Base-by-base conservation (phyloP, 2,329 filamentous ascomycete species). In the Penicillium sp. region DNA sequence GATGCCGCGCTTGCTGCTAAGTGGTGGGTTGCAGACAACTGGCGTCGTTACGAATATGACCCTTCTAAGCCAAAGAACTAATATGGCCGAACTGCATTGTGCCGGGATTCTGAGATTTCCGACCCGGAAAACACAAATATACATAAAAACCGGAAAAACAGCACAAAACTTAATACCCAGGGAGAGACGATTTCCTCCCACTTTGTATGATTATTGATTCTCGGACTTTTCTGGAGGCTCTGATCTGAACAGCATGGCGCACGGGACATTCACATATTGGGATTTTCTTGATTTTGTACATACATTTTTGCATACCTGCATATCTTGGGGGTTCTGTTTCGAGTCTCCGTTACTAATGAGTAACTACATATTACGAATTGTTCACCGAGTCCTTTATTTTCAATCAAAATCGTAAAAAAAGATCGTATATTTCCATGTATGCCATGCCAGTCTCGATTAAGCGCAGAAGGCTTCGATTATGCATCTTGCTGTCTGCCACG, bases 11-110 rank as follows among this genome's bases (percentile, higher is more conserved):
- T 67, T 34, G 64, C 75, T 6, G 70, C 66, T 5, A 64, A 64
- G 44, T 77, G 75, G 75, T 76, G 74, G 73, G 66, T 74, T n/a
- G 60, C 65, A 45, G 75, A 77, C 54, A 69, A 65, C 14, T 56
- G 56, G 52, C 50, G 52, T 9, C 61, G 62, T 14, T 65, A 60
- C 19, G 53, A 59, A 50, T 65, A 51, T 23, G 46, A 52, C 18
- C 59, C 59, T 9, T 49, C 45, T 18, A 16, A 31, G 5, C 54
- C 49, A 9, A 50, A 29, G 45, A 3, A 34, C 9, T 19, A 26
- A 26, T 37, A 9, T 18, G 21, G 23, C 16, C 28, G 23, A 14
- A 2, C 23, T 28, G 24, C 13, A 36, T 36, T 36, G 3, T 28
- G 24, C 10, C 24, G 24, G 33, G 33, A 36, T 18, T 33, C 10